Evolutionary conservation across 345 rosid species (phyloP), one percentile per base, ranked within the genome.

Genomic region (Murraya koenigii): DNA sequence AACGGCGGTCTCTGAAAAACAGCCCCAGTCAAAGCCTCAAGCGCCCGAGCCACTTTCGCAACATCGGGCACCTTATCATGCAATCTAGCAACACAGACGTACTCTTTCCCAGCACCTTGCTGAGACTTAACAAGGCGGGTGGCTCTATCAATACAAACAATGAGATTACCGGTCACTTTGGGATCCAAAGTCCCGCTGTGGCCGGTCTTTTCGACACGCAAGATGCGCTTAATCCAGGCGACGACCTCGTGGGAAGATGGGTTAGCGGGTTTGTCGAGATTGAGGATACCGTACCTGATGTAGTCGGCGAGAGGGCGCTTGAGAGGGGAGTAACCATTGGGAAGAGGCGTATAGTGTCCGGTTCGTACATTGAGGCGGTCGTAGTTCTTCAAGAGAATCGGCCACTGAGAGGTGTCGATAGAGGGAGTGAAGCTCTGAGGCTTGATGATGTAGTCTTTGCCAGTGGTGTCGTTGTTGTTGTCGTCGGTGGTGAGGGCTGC

Each of bases 191-290:
- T 95, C 8, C 99, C 99, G 35, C 96, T 91, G 84, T 95, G 99
- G 8, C 99, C 99, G 0, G 99, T 95, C 66, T 93, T 95, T 65
- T 95, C 99, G n/a, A 89, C 94, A 11, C 91, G 90, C 49, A 95
- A 86, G 70, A 95, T 93, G 35, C 99, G 92, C 75, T 95, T 95
- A 58, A 95, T 94, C 99, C 98, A 95, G 10, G 99, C 99, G 14
- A 95, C 99, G 28, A 95, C 99, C 86, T 95, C 99, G 44, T 95
- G 99, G 0, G 99, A 95, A 19, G 99, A 95, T 0, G 99, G 99
- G 77, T 95, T 95, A 22, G 99, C 90, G 0, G 99, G 99, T 69
- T 95, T 95, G 58, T 95, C 99, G 15, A 95, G 97, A 71, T 95
- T 95, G 71, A 95, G 67, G 47, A 95, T 58, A 15, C 99, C 98